Evolutionary conservation across 2,329 filamentous ascomycete species (phyloP), one percentile per base, ranked within the genome.

Genomic region (Helicocarpus griseus): DNA sequence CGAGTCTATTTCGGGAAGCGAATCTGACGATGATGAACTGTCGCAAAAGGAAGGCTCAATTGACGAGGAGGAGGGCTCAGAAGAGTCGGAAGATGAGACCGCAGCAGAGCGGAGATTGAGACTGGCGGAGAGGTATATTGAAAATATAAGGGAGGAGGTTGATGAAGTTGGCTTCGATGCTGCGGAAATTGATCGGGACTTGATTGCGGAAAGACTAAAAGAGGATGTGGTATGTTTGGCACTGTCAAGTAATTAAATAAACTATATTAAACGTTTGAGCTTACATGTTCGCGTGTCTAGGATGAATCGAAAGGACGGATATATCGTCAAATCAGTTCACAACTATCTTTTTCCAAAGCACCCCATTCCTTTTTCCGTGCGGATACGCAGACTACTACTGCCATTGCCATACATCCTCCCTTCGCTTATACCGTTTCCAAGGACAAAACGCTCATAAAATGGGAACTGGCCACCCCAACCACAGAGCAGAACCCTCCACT

Each of bases 101-200:
- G 89, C 86, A 1, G 90, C 89, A 33, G 89, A 96, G 65, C 85
- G 88, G 68, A 80, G 93, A 60, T 72, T 95, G 62, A 82, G 88
- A 58, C 78, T 98, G 26, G 93, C 93, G 28, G 89, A 97, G 72
- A 83, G 87, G 62, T 97, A 98, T 67, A 79, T 98, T 50, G 86
- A 95, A 50, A 95, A 95, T 65, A 83, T 96, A 56, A 82, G 86
- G 62, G 80, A 86, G 62, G 86, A 95, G 59, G 83, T 89, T 53
- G 85, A 94, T 60, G 86, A 89, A 57, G 79, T 78, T 49, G 93
- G 89, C 36, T 98, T 97, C 64, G 89, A 98, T 70, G 93, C 93
- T 6, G 89, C 85, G 60, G 88, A 97, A 49, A 87, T 98, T 53
- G 93, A 97, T 71, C 79, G 86, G 53, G 93, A 98, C 65, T 73